Percentiles rank a stretch among this genome's conserved stretches.
These are phyloP conservation scores for Lentinula raphanica DNA, from an alignment of 768 basidiomycete species.

Conservation along the genomic window DNA sequence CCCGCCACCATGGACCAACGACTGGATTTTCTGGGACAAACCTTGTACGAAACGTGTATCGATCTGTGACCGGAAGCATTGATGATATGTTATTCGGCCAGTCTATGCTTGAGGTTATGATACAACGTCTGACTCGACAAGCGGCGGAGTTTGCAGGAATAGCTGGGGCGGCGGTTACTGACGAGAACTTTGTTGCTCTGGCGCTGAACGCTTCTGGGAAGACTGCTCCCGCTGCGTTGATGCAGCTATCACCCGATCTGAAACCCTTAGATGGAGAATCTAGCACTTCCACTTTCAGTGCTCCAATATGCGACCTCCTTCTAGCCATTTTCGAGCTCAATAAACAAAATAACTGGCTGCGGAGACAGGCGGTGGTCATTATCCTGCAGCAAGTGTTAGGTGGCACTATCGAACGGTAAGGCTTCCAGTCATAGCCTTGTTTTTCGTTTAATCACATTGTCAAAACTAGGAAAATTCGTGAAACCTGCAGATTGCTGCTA, in stretches of 20 bases:
- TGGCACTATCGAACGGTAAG: slow-evolving; percentile 91
- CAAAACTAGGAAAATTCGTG: slow-evolving; percentile 73
- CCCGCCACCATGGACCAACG: slow-evolving; percentile 31
- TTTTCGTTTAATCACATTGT: slow-evolving; percentile 2
- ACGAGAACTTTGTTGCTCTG: slow-evolving; percentile 81
- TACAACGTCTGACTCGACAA: slow-evolving; percentile 83
- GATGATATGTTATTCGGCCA: slow-evolving; percentile 98
- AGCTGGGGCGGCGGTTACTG: slow-evolving; percentile 69
- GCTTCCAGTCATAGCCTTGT: slow-evolving; percentile 1
- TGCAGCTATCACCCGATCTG: slow-evolving; percentile 72
- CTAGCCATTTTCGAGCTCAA: slow-evolving; percentile 92
- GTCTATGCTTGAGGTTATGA: slow-evolving; percentile 93
- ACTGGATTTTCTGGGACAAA: slow-evolving; percentile 61
- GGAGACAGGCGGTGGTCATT: slow-evolving; percentile 92
- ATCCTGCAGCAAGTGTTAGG: slow-evolving; percentile 95
- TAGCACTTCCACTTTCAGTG: slow-evolving; percentile 83
- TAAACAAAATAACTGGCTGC: slow-evolving; percentile 94
- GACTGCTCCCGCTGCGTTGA: slow-evolving; percentile 55
- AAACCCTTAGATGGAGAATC: slow-evolving; percentile 85
- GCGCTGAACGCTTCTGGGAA: slow-evolving; percentile 70
- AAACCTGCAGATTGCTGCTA: slow-evolving; percentile 58
- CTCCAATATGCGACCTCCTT: slow-evolving; percentile 90
- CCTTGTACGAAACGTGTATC: slow-evolving; percentile 83
- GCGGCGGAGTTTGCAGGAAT: slow-evolving; percentile 86
- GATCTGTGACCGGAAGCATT: slow-evolving; percentile 88